Evolutionary conservation across 129 eudicot genomes (phyloP), one percentile per base, ranked within the genome.

Genomic region (Oenanthe sinensis): DNA sequence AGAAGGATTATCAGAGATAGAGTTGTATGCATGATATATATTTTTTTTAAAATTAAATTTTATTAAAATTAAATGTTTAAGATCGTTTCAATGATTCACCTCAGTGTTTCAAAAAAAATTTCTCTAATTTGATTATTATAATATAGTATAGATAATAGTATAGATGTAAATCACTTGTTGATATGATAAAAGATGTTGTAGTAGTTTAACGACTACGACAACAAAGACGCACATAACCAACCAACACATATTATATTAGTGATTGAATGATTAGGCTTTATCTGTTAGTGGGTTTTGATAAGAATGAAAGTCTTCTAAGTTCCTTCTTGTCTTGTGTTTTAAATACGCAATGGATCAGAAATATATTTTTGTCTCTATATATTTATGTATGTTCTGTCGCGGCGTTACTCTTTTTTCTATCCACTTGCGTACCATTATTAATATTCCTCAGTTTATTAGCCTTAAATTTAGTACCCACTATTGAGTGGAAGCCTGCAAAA

Each of bases 161-260:
- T 49, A 8, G 1, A 16, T 15, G 22, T 52, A 52, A 9, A 46
- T 47, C 5, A 3, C 6, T 58, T 58, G 58, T 50, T 50, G 58
- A 50, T 24, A 22, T 58, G 28, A 20, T 8, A 58, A 58, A 58
- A 20, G 28, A 22, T 20, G 33, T n/a, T n/a, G 1, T n/a, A 60
- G 68, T 60, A n/a, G 68, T 60, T 60, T 60, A 60, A 60, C 68
- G 68, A 60, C 68, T 60, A 60, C 68, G 36, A 60, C 68, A 60
- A 60, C 15, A 60, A 60, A 60, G 68, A n/a, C 33, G 68, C 16
- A 60, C 33, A 60, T 60, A 60, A 60, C 68, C 68, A 60, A 60
- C 68, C 68, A 60, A 60, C 68, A n/a, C 65, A 20, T 54, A 13
- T 12, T 46, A 39, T 5, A 20, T 20, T 54, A 19, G 4, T 58